Base-by-base conservation (phyloP, 1,139 yeast species). In the Petasospora rhodanensis region DNA sequence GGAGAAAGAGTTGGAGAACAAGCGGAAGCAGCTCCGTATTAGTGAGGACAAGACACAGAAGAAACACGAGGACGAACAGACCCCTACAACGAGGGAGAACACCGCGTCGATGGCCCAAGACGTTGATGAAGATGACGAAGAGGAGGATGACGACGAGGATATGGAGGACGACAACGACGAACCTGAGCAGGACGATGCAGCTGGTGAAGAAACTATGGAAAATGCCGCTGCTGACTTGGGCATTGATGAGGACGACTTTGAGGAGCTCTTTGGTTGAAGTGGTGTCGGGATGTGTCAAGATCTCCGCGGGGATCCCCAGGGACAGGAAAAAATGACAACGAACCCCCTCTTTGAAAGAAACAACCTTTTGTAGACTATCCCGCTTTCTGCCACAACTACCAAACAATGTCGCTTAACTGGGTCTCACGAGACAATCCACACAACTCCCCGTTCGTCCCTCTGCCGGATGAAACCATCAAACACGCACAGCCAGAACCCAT, bases 1-100 rank as follows among this genome's bases (percentile, higher is more conserved):
- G 49, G 81, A 79, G 57, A 79, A 80, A 32, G 96, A 93, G 45
- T 68, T 89, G 41, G 96, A 87, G 38, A 70, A 76, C 52, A 91
- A 91, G 66, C 76, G 75, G 61, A 68, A 82, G 39, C 91, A 83
- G 52, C 67, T 89, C 49, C 63, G 60, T 38, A 59, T 52, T 4
- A 66, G 64, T 20, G 70, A 64, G 26, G 61, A 56, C 7, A 52
- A 49, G 41, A 45, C 29, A 25, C 46, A 42, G 30, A 37, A 42
- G 18, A 44, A 40, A 16, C 38, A 46, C 4, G 43, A 45, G n/a
- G 50, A 46, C 6, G 49, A 42, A 10, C 12, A 18, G 6, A 18
- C 12, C 22, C 15, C n/a, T n/a, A 18, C 28, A 6, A 19, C 11
- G 14, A n/a, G 14, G 55, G 40, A 8, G 52, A 22, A 28, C 18